phyloP scores from a whole-genome alignment of 2,329 filamentous ascomycete genomes.

The Fusarium praegraminearum region DNA sequence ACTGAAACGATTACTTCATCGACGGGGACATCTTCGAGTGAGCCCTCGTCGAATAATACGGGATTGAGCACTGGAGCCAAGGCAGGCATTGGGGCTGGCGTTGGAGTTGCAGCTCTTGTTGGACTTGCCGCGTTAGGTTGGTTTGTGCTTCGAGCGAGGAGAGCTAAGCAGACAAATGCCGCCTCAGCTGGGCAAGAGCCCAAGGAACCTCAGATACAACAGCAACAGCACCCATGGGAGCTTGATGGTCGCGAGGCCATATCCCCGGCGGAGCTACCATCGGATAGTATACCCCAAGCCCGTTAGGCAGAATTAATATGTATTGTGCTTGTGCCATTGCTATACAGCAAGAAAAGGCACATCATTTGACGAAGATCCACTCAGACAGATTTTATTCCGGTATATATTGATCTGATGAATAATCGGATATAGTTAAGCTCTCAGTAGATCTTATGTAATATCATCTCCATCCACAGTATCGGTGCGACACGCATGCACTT shows the following conservation, averaged over 20 bases:
- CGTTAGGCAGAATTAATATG: too few species aligned
- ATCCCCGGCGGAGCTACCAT: not conserved
- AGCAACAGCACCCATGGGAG: not conserved
- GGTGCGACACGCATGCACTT: not conserved
- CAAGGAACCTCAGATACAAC: not conserved
- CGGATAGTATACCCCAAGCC: not conserved
- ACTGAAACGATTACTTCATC: not conserved
- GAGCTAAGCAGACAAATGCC: not conserved
- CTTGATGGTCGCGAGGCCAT: not conserved
- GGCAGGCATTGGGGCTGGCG: not conserved
- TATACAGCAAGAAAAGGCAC: too few species aligned
- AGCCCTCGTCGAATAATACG: not conserved
- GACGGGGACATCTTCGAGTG: rapidly evolving
- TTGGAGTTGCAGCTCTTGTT: not conserved
- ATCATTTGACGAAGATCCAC: too few species aligned
- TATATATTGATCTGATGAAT: too few species aligned
- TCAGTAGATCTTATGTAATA: too few species aligned
- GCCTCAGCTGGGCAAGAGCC: not conserved
- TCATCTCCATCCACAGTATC: too few species aligned
- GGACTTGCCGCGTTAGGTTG: not conserved
- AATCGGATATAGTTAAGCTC: too few species aligned
- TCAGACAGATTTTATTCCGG: too few species aligned
- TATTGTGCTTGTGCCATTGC: too few species aligned
- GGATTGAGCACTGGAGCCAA: not conserved
- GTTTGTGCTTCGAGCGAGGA: constrained; percentile 11